Base-by-base conservation (phyloP, 345 rosid species). In the Rhodomyrtus tomentosa region DNA sequence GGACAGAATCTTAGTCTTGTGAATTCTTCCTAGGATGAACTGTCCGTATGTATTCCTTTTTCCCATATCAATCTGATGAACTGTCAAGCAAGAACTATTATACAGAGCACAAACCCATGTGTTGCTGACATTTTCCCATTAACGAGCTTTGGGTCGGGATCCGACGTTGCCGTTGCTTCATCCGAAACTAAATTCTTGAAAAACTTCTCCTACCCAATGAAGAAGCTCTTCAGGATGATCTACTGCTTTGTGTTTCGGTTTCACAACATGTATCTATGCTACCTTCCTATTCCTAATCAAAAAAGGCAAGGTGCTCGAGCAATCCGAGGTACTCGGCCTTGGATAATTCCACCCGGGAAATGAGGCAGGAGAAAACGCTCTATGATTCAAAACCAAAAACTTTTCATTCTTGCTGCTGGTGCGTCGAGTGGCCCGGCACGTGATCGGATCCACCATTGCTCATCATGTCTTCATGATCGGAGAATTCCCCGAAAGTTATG, bases 401-500 rank as follows among this genome's bases (percentile, higher is more conserved):
- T 62, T 68, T 68, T 68, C 79, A 68, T 68, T 36, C 79, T 68
- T 18, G 79, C 8, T 21, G 79, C 45, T 36, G 79, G 45, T 20
- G 79, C 45, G 5, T 68, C 79, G 13, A 68, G 79, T 36, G 25
- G 79, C 79, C 79, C 25, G 22, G 79, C 45, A 36, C 45, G 13
- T 18, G 79, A 68, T 36, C 24, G 1, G 38, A 68, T 68, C 45
- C 13, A 68, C 45, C 25, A 11, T 18, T 36, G 45, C 79, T 68
- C 45, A 8, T 36, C 62, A 3, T 40, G 48, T 72, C 45, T 40
- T 51, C 53, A 82, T 50, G 56, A 25, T 20, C 73, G 4, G 87
- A 83, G 81, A 89, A 81, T 32, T 92, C 94, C 0, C 92, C 96
- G n/a, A 95, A 95, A 0, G 90, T 58, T 45, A 90, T 91, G 85